Conservation (phyloP, 2,329 filamentous ascomycete genomes). For the Hirsutella thompsonii region DNA sequence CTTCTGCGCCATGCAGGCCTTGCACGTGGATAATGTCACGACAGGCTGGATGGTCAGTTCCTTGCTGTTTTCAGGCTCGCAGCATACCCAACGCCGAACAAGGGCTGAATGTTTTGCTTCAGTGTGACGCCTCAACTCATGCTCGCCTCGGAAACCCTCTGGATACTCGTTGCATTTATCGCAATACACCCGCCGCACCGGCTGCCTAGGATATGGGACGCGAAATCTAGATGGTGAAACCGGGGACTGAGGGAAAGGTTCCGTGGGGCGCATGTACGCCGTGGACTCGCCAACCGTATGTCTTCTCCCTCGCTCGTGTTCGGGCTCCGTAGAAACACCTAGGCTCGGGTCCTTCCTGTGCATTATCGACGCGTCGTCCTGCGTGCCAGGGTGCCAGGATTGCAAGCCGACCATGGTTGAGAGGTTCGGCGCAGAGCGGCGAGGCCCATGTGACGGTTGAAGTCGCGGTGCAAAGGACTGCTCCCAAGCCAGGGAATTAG, state of each 20-base stretch:
- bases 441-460: slow-evolving; percentile 2
- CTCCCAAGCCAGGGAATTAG: not conserved
- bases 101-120: slow-evolving; percentile 43
- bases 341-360: not conserved
- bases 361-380: slow-evolving; percentile 6
- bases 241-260: slow-evolving; percentile 29
- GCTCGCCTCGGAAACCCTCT: slow-evolving; percentile 80
- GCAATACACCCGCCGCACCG: slow-evolving; percentile 64
- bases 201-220: slow-evolving; percentile 36
- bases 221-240: slow-evolving; percentile 20
- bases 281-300: slow-evolving; percentile 36
- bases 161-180: slow-evolving; percentile 68
- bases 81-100: slow-evolving; percentile 44
- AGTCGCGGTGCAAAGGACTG: slow-evolving; percentile 6
- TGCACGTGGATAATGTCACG: slow-evolving; percentile 40
- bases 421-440: slow-evolving; percentile 3
- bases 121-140: slow-evolving; percentile 63
- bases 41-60: slow-evolving; percentile 29
- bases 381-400: slow-evolving; percentile 4
- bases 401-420: slow-evolving; percentile 2
- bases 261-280: slow-evolving; percentile 22
- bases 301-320: slow-evolving; percentile 16
- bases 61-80: slow-evolving; percentile 29
- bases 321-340: slow-evolving; percentile 2
- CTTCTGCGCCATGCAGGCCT: slow-evolving; percentile 42